Evolutionary conservation across 257 asterid genomes (phyloP), one percentile per base, ranked within the genome.

Genomic region (Capsicum rhomboideum): DNA sequence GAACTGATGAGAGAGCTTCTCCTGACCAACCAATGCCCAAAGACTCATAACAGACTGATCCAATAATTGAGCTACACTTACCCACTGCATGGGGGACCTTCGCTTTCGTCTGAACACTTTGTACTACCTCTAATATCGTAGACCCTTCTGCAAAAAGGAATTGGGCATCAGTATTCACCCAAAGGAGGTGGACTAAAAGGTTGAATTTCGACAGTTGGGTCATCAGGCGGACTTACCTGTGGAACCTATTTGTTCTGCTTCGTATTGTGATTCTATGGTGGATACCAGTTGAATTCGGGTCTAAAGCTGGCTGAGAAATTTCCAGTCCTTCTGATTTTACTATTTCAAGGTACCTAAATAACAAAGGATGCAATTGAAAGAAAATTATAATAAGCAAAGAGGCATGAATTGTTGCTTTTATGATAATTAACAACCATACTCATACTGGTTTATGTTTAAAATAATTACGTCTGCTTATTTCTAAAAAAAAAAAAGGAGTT

Each of bases 41-140:
- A 77, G 81, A 26, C 17, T 77, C 20, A 26, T 49, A 26, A 77
- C 81, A 77, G 44, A 49, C 63, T 14, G 16, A 77, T 50, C 63
- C 23, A 50, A 29, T 50, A 44, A 84, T 5, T 34, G 44, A 2
- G 2, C 50, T 77, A 44, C n/a, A 82, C 94, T 59, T 78, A 97
- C 99, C 99, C 99, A 5, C 94, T 87, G 87, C 99, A 97, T 49
- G 99, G 99, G 11, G 99, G 99, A 46, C 98, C 98, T 74, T 92
- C 97, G 59, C 96, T 93, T 54, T 90, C 91, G 28, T 93, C 94
- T 42, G 94, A 91, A 89, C 99, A 95, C 84, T 89, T 95, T 58
- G 87, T 89, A 75, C 95, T 94, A 61, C 99, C 99, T 92, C 97
- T 91, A 58, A 44, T 84, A 83, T 93, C 97, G 53, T 92, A 93